Evolutionary conservation across 306 rosid species (phyloP), one percentile per base, ranked within the genome.

Genomic region (Quercus variabilis): DNA sequence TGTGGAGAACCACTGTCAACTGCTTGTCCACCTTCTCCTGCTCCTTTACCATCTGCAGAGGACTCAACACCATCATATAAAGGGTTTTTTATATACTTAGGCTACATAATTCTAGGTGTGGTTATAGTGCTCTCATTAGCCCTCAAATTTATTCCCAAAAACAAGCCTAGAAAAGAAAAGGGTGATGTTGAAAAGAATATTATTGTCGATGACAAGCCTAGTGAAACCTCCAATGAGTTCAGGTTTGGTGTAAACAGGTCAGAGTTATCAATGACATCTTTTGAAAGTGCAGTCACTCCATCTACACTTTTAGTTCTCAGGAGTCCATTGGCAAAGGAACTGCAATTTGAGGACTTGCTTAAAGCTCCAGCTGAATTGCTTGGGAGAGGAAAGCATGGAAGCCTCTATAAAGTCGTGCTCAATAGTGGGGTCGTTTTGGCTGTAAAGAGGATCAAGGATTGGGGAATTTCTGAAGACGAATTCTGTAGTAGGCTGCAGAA

Each of bases 401-500:
- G 97, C 85, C 81, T 88, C 46, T 89, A 84, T 85, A 91, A 91
- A 81, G 94, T 91, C 80, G 84, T 83, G 87, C 75, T 93, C 1
- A 87, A 81, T 3, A 85, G 77, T 69, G 88, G 89, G 69, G 82
- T 81, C 65, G 14, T 55, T 41, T 79, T 93, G 80, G 97, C 91
- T 71, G 96, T 88, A 69, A 89, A 91, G 88, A 91, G 97, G 82
- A 88, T 93, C 82, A 91, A 83, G 71, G 90, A 84, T 76, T 89
- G 89, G 87, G 90, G 75, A 25, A 84, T 91, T 69, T 85, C 93
- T 5, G 86, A 78, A 28, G 80, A 84, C 46, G 91, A 83, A 20
- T 89, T 89, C 81, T 68, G 81, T 68, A 71, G 35, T 62, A 90
- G 92, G 78, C 87, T 93, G 92, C 67, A 79, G 26, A 74, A 79